phyloP scores from a whole-genome alignment of 805 yeast species.

The Lipomyces oligophaga region DNA sequence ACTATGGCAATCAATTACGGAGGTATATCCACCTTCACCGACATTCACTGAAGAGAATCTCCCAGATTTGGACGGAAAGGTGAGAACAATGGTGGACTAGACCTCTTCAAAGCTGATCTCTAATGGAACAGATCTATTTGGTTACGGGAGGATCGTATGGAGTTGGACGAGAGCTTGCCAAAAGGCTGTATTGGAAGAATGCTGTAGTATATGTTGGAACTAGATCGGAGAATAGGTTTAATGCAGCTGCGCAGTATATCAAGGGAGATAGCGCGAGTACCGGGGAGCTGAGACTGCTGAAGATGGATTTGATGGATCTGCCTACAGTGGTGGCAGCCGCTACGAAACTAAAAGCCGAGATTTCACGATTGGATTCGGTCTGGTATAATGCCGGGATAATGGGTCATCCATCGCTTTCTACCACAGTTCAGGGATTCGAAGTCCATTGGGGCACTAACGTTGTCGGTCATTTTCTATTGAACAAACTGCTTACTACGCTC shows the following conservation, averaged over 20 bases:
- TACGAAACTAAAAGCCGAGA: slow-evolving; percentile 32
- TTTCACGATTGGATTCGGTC: slow-evolving; percentile 38
- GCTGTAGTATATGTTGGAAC: slow-evolving; percentile 25
- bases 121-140: slow-evolving; percentile 7
- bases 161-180: slow-evolving; percentile 21
- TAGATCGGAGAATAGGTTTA: slow-evolving; percentile 11
- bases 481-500: slow-evolving; percentile 41
- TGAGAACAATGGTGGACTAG: background rate
- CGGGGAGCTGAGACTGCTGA: slow-evolving; percentile 15
- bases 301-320: slow-evolving; percentile 30
- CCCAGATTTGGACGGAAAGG: slow-evolving; percentile 39
- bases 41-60: slow-evolving; percentile 34
- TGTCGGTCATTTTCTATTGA: slow-evolving; percentile 45
- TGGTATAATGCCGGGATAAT: slow-evolving; percentile 47
- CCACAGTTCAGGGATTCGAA: slow-evolving; percentile 47
- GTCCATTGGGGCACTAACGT: slow-evolving; percentile 46
- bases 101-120: background rate
- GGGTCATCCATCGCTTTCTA: slow-evolving; percentile 31
- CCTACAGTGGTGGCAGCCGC: slow-evolving; percentile 40
- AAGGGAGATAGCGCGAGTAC: background rate
- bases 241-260: slow-evolving; percentile 14
- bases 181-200: slow-evolving; percentile 13
- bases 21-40: slow-evolving; percentile 30
- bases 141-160: slow-evolving; percentile 24
- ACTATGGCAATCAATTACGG: slow-evolving; percentile 22